A percentile compares a stretch with the other conserved stretches of the same genome.
Conservation (phyloP, 1,139 yeast genomes). For the Suhomyces choctaworum region DNA sequence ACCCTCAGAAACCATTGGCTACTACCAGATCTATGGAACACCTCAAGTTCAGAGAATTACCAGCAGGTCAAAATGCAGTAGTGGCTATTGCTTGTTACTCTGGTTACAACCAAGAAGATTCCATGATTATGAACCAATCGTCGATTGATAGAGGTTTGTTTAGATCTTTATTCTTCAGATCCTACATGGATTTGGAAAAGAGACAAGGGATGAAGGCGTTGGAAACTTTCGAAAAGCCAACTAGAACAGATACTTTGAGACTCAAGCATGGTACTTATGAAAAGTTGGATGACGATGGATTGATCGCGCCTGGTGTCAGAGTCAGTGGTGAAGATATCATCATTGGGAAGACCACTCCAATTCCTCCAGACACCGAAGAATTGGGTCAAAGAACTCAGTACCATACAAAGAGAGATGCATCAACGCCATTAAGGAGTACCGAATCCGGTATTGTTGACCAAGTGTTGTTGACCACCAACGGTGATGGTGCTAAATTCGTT, state of each 20-base stretch:
- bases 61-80: slow-evolving; percentile 98
- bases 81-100: slow-evolving; percentile 98
- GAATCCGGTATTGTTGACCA: slow-evolving; percentile 99
- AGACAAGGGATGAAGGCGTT: slow-evolving; percentile 98
- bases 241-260: slow-evolving; percentile 89
- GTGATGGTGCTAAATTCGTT: slow-evolving; percentile 95
- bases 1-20: slow-evolving; percentile 98
- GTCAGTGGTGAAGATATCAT: slow-evolving; percentile 98
- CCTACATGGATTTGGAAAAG: slow-evolving; percentile 98
- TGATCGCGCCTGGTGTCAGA: slow-evolving; percentile 97
- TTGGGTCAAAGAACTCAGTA: slow-evolving; percentile 97
- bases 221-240: slow-evolving; percentile 94
- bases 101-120: slow-evolving; percentile 99
- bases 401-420: slow-evolving; percentile 98
- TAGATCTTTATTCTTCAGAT: slow-evolving; percentile 92
- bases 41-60: slow-evolving; percentile 93
- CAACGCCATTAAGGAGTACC: slow-evolving; percentile 94
- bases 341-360: slow-evolving; percentile 97
- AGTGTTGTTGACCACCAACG: slow-evolving; percentile 93
- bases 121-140: slow-evolving; percentile 99
- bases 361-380: slow-evolving; percentile 97
- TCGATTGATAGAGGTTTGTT: slow-evolving; percentile 96
- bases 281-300: slow-evolving; percentile 96
- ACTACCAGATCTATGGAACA: slow-evolving; percentile 99
- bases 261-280: slow-evolving; percentile 98